Conservation (phyloP, 495 filamentous ascomycete genomes). For the Penicillium malachiteum region DNA sequence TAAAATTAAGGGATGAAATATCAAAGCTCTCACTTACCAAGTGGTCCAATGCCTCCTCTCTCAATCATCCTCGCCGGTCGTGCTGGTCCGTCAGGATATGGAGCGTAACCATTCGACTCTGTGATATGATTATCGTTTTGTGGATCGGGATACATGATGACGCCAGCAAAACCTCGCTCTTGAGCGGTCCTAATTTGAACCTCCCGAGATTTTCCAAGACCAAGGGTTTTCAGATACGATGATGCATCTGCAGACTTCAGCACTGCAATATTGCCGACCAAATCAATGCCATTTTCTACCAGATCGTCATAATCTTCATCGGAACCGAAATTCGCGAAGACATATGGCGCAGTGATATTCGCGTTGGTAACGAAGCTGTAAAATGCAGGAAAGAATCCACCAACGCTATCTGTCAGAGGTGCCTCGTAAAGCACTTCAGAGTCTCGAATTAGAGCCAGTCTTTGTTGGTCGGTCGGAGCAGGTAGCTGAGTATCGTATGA, state of each 20-base stretch:
- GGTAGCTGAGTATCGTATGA: conserved; percentile 5
- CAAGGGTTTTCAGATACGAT: background rate
- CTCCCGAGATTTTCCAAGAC: background rate
- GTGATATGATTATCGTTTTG: background rate
- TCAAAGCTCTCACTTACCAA: conserved; percentile 58
- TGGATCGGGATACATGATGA: background rate
- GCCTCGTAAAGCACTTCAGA: background rate
- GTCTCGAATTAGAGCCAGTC: conserved; percentile 52
- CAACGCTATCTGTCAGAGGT: conserved; percentile 17
- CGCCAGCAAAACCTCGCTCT: background rate
- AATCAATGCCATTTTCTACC: background rate
- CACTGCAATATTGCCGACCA: background rate
- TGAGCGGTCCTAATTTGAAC: background rate
- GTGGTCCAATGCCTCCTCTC: background rate
- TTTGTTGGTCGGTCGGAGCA: background rate
- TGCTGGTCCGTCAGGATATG: conserved; percentile 1
- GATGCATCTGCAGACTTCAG: background rate
- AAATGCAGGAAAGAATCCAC: conserved; percentile 23
- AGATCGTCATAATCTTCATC: background rate
- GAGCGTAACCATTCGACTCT: background rate
- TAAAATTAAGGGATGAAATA: conserved; percentile 60
- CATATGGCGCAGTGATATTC: background rate
- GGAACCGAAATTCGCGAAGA: background rate
- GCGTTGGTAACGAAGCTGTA: background rate
- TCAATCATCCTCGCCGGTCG: background rate